Conservation (phyloP, 768 basidiomycete species). For the Phlebiopsis gigantea region DNA sequence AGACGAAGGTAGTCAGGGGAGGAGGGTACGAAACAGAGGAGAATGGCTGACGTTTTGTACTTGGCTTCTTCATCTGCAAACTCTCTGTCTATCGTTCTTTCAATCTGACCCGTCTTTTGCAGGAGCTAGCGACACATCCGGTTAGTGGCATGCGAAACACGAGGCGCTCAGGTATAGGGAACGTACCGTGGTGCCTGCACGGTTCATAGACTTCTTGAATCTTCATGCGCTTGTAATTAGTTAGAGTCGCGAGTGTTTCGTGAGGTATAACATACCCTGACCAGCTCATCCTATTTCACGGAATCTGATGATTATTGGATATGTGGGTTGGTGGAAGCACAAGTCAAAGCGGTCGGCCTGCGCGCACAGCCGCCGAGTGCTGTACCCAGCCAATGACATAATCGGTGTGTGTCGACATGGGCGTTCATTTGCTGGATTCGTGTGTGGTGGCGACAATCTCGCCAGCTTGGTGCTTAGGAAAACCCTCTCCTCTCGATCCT, state of each 20-base stretch:
- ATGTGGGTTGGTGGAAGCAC: not conserved
- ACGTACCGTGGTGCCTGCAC: constrained; percentile 84
- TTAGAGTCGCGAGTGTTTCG: not conserved
- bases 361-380: not conserved
- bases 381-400: not conserved
- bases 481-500: no score
- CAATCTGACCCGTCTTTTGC: constrained; percentile 98
- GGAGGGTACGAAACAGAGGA: not conserved
- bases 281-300: constrained; percentile 10
- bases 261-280: constrained; percentile 12
- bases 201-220: constrained; percentile 90
- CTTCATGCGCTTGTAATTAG: constrained; percentile 30
- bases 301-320: not conserved
- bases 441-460: no score
- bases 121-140: constrained; percentile 52
- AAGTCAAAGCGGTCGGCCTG: not conserved
- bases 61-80: constrained; percentile 91
- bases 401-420: not conserved
- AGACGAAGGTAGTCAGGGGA: not conserved
- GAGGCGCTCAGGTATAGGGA: constrained; percentile 12
- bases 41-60: constrained; percentile 69
- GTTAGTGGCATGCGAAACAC: constrained; percentile 3
- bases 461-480: no score
- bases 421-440: not conserved
- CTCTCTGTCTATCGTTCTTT: constrained; percentile 90